A percentile compares a stretch with the other conserved stretches of the same genome.
Evolutionary conservation across 2,329 filamentous ascomycete genomes (phyloP).

Genomic region (Aspergillus japonicus): DNA sequence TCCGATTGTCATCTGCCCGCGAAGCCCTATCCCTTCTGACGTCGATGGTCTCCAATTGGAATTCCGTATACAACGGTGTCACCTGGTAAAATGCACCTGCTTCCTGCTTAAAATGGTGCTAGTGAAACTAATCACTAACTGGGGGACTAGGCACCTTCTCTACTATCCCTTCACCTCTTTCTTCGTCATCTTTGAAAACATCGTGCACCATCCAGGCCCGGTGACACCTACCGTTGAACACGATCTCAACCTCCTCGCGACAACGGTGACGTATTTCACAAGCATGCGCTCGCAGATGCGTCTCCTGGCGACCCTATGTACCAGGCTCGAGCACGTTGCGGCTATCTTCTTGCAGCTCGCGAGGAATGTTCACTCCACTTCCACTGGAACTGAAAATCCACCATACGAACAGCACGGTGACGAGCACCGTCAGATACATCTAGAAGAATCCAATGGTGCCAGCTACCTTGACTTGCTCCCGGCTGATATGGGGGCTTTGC

Average conservation of each 20-base stretch:
- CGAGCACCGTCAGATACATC: background rate
- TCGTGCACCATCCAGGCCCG: background rate
- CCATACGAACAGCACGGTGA: too few relatives aligned
- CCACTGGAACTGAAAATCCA: too few relatives aligned
- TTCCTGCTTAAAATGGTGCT: background rate
- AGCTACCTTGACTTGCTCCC: conserved; percentile 6
- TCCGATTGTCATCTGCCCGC: conserved; percentile 10
- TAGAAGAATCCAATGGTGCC: background rate
- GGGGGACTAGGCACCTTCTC: conserved; percentile 12
- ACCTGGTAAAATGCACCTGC: conserved; percentile 10
- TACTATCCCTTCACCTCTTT: conserved; percentile 15
- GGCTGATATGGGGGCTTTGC: background rate
- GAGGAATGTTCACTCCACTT: background rate
- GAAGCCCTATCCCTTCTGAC: conserved; percentile 16
- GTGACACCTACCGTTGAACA: background rate
- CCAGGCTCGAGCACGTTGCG: background rate
- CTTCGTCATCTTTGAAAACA: conserved; percentile 14
- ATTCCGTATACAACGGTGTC: conserved; percentile 18
- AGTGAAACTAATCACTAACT: background rate
- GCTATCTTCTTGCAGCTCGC: background rate
- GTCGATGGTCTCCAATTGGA: conserved; percentile 16
- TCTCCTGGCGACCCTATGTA: conserved; percentile 1
- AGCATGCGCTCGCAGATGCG: conserved; percentile 1
- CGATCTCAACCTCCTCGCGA: background rate
- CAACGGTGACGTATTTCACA: conserved; percentile 1